Evolutionary conservation across 495 filamentous ascomycete genomes (phyloP).

Genomic region (Penicillium herquei): DNA sequence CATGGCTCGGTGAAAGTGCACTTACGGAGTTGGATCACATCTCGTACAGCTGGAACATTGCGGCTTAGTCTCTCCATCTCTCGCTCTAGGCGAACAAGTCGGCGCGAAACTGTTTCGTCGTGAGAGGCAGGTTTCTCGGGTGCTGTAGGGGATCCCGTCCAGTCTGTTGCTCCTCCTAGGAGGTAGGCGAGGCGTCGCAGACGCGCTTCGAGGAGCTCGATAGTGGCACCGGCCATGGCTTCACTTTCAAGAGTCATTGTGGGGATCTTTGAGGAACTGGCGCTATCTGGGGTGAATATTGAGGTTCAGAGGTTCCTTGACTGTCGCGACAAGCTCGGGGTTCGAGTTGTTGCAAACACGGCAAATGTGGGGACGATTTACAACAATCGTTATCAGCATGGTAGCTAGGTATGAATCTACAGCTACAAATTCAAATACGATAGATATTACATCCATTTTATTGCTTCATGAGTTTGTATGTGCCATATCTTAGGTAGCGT

Average conservation of each 20-base stretch:
- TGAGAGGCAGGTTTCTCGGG: constrained; percentile 36
- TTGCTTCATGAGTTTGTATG: not conserved
- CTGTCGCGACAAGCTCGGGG: constrained; percentile 8
- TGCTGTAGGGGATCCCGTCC: constrained; percentile 41
- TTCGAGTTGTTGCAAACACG: constrained; percentile 23
- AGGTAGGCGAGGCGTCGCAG: constrained; percentile 72
- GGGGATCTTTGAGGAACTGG: not conserved
- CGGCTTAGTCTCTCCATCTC: constrained; percentile 51
- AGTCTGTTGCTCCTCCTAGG: constrained; percentile 58
- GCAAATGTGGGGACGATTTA: constrained; percentile 23
- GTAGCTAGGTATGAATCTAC: not conserved
- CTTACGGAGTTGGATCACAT: constrained; percentile 50
- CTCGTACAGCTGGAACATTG: constrained; percentile 45
- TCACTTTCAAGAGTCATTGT: constrained; percentile 40
- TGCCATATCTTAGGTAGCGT: not conserved
- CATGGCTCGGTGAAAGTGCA: constrained; percentile 4
- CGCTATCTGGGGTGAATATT: not conserved
- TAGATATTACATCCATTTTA: not conserved
- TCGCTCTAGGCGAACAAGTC: constrained; percentile 64
- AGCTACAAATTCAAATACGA: not conserved
- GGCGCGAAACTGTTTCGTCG: constrained; percentile 47
- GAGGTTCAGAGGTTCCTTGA: not conserved
- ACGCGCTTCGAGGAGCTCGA: constrained; percentile 74
- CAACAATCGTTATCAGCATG: not conserved
- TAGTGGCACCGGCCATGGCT: constrained; percentile 51